These are phyloP conservation scores for Ascochyta rabiei DNA, from an alignment of 2,329 filamentous ascomycete genomes.

Conservation along the genomic window DNA sequence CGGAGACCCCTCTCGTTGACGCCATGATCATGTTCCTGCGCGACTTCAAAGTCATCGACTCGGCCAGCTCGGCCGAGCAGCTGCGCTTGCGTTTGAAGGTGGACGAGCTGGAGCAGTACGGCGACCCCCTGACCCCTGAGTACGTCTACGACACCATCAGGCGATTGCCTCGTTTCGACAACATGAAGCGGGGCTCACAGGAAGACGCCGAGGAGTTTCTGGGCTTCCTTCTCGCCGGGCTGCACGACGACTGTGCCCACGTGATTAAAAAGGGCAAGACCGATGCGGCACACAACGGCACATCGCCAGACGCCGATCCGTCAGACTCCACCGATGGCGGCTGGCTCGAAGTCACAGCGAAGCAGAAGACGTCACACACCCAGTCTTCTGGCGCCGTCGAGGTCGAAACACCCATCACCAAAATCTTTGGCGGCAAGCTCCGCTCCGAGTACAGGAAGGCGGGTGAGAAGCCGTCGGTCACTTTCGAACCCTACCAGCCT, in stretches of 20 bases:
- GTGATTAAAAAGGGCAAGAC: constrained; percentile 66
- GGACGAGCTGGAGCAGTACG: constrained; percentile 86
- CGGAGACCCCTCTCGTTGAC: constrained; percentile 90
- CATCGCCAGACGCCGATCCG: constrained; percentile 54
- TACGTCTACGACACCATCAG: constrained; percentile 95
- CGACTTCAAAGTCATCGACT: constrained; percentile 86
- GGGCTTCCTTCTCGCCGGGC: constrained; percentile 86
- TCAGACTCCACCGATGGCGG: constrained; percentile 62
- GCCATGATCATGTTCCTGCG: constrained; percentile 97
- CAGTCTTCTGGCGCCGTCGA: constrained; percentile 79
- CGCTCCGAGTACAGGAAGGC: constrained; percentile 88
- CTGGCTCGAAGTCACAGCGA: constrained; percentile 95
- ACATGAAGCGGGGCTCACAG: constrained; percentile 95
- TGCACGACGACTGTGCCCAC: constrained; percentile 88
- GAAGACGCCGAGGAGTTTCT: constrained; percentile 98
- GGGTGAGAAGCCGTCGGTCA: constrained; percentile 88
- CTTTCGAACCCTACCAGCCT: constrained; percentile 90
- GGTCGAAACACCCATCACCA: constrained; percentile 82
- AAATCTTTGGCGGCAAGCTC: constrained; percentile 91
- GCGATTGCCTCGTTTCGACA: constrained; percentile 83
- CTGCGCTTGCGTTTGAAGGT: constrained; percentile 76
- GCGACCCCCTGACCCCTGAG: constrained; percentile 88
- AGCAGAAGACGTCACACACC: constrained; percentile 85
- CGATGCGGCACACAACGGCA: constrained; percentile 34
- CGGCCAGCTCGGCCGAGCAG: constrained; percentile 75